Conservation (phyloP, 1,284 basidiomycete genomes). For the Ustilago shanxiensis region DNA sequence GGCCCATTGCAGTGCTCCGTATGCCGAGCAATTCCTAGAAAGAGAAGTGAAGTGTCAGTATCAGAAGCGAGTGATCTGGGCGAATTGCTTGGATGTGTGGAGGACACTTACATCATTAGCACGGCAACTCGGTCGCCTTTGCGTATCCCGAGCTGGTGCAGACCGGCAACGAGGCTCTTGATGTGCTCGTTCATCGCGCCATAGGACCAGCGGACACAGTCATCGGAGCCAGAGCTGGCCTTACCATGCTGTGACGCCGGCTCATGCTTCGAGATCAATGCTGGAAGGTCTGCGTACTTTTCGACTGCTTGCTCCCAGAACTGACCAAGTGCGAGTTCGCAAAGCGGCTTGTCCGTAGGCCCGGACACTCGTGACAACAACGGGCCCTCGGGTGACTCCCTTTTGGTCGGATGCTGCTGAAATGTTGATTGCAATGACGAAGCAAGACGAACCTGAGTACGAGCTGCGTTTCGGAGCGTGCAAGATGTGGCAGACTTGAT, state of each 20-base stretch:
- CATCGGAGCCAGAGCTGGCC: not conserved
- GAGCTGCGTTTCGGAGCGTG: not conserved
- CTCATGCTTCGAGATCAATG: slow-evolving; percentile 79
- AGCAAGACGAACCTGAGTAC: slow-evolving; percentile 10
- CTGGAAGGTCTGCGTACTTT: slow-evolving; percentile 75
- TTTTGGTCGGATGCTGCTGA: slow-evolving; percentile 35
- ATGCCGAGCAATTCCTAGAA: slow-evolving; percentile 74
- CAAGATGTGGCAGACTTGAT: not conserved
- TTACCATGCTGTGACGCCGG: slow-evolving; percentile 75
- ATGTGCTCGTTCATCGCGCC: slow-evolving; percentile 79
- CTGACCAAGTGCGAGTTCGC: slow-evolving; percentile 75
- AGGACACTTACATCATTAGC: slow-evolving; percentile 76
- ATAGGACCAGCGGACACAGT: slow-evolving; percentile 81
- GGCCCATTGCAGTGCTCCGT: slow-evolving; percentile 85
- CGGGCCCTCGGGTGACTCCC: slow-evolving; percentile 2
- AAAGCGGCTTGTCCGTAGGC: slow-evolving; percentile 76
- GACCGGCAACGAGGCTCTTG: slow-evolving; percentile 78
- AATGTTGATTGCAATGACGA: slow-evolving; percentile 18
- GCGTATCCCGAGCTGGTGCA: slow-evolving; percentile 77
- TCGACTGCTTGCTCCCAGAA: slow-evolving; percentile 77
- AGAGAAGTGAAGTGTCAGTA: not conserved
- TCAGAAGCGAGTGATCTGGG: not conserved
- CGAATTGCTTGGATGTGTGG: not conserved
- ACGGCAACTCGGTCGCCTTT: slow-evolving; percentile 84
- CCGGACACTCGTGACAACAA: slow-evolving; percentile 72